Percentiles rank a stretch among this genome's conserved stretches.
phyloP scores from a whole-genome alignment of 2,329 filamentous ascomycete genomes.

The Colletotrichum liriopes region DNA sequence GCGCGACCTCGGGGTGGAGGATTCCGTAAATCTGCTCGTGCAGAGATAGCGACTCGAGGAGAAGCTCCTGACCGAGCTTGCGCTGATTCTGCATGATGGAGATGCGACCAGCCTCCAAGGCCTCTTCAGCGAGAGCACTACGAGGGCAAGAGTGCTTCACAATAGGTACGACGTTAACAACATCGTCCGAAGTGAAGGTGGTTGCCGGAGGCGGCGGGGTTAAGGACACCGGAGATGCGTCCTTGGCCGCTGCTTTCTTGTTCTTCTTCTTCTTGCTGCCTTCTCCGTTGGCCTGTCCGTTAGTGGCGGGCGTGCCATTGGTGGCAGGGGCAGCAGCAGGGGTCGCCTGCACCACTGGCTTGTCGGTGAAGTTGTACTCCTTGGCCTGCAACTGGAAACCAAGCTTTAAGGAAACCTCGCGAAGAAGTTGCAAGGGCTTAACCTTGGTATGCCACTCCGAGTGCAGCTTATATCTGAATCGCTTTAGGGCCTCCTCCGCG shows the following conservation, averaged over 20 bases:
- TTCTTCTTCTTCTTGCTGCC: slow-evolving; percentile 74
- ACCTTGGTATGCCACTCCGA: slow-evolving; percentile 77
- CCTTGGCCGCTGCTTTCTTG: slow-evolving; percentile 65
- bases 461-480: slow-evolving; percentile 84
- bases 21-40: slow-evolving; percentile 99
- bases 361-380: slow-evolving; percentile 58
- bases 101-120: slow-evolving; percentile 94
- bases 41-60: slow-evolving; percentile 94
- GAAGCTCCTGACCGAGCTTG: slow-evolving; percentile 94
- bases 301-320: slow-evolving; percentile 56
- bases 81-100: slow-evolving; percentile 96
- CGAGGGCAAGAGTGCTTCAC: slow-evolving; percentile 95
- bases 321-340: slow-evolving; percentile 52
- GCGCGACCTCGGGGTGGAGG: slow-evolving; percentile 94
- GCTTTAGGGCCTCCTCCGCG: slow-evolving; percentile 77
- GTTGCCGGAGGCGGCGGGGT: slow-evolving; percentile 48
- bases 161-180: slow-evolving; percentile 93
- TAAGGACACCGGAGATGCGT: slow-evolving; percentile 66
- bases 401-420: slow-evolving; percentile 90
- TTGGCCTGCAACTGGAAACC: slow-evolving; percentile 90
- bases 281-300: slow-evolving; percentile 61
- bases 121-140: slow-evolving; percentile 93
- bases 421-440: slow-evolving; percentile 86
- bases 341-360: slow-evolving; percentile 48
- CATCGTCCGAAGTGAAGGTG: slow-evolving; percentile 84